Percentiles rank a stretch among this genome's conserved stretches.
phyloP scores from a whole-genome alignment of 495 filamentous ascomycete species.

The Lepraria neglecta region DNA sequence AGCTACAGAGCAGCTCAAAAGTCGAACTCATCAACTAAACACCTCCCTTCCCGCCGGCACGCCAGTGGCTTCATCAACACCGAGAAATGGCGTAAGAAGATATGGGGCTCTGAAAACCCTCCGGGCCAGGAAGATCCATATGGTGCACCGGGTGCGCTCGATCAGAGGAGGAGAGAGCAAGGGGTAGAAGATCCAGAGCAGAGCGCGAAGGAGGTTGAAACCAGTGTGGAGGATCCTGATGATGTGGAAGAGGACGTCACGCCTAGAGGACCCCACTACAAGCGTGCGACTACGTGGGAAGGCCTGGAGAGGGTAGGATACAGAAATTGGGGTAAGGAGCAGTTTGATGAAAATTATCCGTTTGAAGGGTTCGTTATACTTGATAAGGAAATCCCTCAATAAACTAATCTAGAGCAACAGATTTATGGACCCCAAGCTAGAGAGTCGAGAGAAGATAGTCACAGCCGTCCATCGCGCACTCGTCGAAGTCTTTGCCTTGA shows the following conservation, averaged over 20 bases:
- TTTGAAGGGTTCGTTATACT: slow-evolving; percentile 24
- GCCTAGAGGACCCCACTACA: slow-evolving; percentile 37
- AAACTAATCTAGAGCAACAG: slow-evolving; percentile 20
- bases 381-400: background rate
- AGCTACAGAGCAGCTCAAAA: background rate
- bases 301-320: slow-evolving; percentile 52
- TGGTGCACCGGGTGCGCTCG: slow-evolving; percentile 35
- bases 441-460: slow-evolving; percentile 27
- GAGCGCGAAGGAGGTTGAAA: slow-evolving; percentile 4
- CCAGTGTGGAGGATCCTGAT: background rate
- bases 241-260: background rate
- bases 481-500: slow-evolving; percentile 52
- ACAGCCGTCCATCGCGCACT: slow-evolving; percentile 52
- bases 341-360: slow-evolving; percentile 15
- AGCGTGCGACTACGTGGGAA: slow-evolving; percentile 50
- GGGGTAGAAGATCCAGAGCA: slow-evolving; percentile 3
- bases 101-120: slow-evolving; percentile 53
- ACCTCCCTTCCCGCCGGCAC: slow-evolving; percentile 10
- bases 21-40: background rate
- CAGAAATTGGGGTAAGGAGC: slow-evolving; percentile 34
- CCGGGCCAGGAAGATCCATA: slow-evolving; percentile 52
- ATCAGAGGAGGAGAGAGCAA: slow-evolving; percentile 28
- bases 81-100: slow-evolving; percentile 31
- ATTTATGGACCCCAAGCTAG: slow-evolving; percentile 26
- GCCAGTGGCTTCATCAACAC: slow-evolving; percentile 31